Conservation (phyloP, 2,329 filamentous ascomycete species). For the Orbilia quercus region DNA sequence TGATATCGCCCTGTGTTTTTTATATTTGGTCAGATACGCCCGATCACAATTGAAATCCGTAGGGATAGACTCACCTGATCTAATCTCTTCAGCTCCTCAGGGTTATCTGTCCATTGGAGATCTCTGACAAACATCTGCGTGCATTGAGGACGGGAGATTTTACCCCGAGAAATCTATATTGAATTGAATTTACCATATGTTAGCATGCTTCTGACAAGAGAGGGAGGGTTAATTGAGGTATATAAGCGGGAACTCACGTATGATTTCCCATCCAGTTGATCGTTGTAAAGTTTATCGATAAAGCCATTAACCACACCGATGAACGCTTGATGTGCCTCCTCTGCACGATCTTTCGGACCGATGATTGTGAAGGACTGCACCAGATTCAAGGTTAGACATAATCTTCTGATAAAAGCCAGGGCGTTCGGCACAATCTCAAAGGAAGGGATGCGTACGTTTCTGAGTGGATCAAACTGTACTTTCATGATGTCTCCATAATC, state of each 20-base stretch:
- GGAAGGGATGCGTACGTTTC: conserved; percentile 21
- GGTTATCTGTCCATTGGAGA: conserved; percentile 42
- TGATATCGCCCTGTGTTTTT: conserved; percentile 35
- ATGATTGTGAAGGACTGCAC: conserved; percentile 44
- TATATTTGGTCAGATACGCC: neutral
- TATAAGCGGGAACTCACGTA: conserved; percentile 17
- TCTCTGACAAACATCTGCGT: conserved; percentile 43
- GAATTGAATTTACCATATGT: neutral
- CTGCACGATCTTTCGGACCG: conserved; percentile 23
- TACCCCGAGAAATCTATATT: conserved; percentile 25
- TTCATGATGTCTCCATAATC: conserved; percentile 40
- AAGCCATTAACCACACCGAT: conserved; percentile 21
- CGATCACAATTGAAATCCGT: neutral
- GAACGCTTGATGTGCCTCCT: conserved; percentile 29
- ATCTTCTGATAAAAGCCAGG: neutral
- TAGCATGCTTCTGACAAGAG: neutral
- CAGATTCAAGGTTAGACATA: conserved; percentile 2
- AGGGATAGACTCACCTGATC: conserved; percentile 14
- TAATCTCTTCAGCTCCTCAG: conserved; percentile 23
- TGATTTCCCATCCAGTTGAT: conserved; percentile 6
- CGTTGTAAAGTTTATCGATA: conserved; percentile 30
- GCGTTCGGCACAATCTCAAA: neutral
- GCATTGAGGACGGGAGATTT: conserved; percentile 28
- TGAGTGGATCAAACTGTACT: conserved; percentile 39
- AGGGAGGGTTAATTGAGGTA: neutral